Conservation (phyloP, 2,329 filamentous ascomycete species). For the Sclerotinia glacialis region DNA sequence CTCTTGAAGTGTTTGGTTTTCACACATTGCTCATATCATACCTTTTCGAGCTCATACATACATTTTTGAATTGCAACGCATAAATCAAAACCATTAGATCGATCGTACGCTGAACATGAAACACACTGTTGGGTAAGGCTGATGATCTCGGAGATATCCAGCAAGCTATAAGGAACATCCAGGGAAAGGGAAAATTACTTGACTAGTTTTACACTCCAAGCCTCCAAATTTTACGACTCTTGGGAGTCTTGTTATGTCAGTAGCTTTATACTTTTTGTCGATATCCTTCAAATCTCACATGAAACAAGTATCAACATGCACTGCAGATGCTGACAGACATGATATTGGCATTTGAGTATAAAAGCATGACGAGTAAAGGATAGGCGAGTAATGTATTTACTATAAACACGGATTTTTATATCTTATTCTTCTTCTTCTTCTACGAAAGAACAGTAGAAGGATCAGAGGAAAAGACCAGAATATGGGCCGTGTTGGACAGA, state of each 20-base stretch:
- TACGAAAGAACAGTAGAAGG: background rate
- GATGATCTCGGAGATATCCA: slow-evolving; percentile 10
- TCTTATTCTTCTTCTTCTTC: background rate
- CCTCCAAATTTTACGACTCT: background rate
- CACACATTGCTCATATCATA: background rate
- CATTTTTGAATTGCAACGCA: background rate
- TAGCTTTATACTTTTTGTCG: background rate
- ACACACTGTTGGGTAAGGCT: background rate
- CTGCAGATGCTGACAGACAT: background rate
- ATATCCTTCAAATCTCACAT: background rate
- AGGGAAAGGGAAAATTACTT: background rate
- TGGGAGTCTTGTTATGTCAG: background rate
- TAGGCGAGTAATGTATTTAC: background rate
- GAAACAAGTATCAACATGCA: background rate
- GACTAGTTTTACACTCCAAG: background rate
- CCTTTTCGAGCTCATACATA: background rate
- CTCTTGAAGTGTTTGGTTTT: background rate
- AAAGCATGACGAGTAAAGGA: background rate
- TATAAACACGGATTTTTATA: background rate
- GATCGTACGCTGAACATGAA: background rate
- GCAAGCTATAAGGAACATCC: slow-evolving; percentile 1
- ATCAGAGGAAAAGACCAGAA: background rate
- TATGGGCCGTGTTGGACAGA: background rate
- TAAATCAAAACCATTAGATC: background rate
- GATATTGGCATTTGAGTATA: background rate